phyloP scores from a whole-genome alignment of 2,329 filamentous ascomycete genomes.

The Thielaviopsis populi region DNA sequence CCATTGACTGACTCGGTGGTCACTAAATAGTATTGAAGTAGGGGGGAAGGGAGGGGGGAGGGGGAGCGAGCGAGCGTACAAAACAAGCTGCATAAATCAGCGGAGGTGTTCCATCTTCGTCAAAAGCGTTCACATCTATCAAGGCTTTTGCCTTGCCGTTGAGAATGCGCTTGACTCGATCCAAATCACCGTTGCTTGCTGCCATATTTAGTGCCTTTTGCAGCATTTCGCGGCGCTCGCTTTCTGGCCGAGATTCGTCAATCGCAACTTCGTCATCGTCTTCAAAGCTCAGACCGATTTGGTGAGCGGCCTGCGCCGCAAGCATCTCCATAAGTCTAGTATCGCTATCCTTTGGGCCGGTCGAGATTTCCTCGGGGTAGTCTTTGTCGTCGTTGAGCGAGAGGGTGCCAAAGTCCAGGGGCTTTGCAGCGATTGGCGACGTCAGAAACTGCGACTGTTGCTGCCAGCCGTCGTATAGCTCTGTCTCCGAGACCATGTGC shows the following conservation, averaged over 20 bases:
- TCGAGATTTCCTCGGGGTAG: constrained; percentile 41
- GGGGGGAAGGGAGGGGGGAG: background rate
- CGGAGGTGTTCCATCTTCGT: constrained; percentile 91
- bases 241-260: constrained; percentile 56
- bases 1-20: background rate
- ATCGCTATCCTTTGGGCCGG: constrained; percentile 58
- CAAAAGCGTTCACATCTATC: constrained; percentile 72
- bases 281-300: constrained; percentile 54
- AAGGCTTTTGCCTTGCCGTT: constrained; percentile 57
- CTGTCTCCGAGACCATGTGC: constrained; percentile 59
- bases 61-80: constrained; percentile 34
- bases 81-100: constrained; percentile 97
- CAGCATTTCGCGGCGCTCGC: constrained; percentile 64
- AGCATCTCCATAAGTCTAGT: constrained; percentile 88
- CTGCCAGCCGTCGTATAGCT: constrained; percentile 99
- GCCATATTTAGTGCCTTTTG: constrained; percentile 90
- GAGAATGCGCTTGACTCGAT: constrained; percentile 62
- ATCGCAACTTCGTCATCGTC: constrained; percentile 67
- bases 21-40: constrained; percentile 1
- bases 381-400: constrained; percentile 54
- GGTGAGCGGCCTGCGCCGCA: constrained; percentile 77
- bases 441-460: constrained; percentile 93
- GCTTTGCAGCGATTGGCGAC: constrained; percentile 68
- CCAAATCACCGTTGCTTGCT: constrained; percentile 85
- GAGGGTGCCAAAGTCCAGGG: constrained; percentile 66